Conservation (phyloP, 257 asterid species). For the Gentiana straminea region DNA sequence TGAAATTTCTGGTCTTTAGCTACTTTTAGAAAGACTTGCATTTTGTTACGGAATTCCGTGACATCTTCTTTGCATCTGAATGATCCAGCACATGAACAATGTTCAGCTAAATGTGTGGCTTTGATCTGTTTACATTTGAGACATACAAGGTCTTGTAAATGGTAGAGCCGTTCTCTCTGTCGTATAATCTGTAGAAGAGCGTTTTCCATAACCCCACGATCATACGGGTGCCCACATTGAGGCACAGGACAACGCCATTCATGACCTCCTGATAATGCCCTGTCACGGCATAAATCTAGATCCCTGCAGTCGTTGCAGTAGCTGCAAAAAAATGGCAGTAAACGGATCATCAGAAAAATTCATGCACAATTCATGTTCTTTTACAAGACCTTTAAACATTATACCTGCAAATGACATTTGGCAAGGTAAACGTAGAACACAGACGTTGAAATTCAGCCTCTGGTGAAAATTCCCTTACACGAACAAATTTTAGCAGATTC, state of each 20-base stretch:
- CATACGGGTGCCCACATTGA: constrained; percentile 84
- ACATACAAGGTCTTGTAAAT: constrained; percentile 88
- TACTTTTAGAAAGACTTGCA: constrained; percentile 50
- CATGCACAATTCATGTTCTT: no score
- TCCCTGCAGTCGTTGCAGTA: constrained; percentile 94
- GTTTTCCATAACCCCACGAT: constrained; percentile 73
- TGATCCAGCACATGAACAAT: constrained; percentile 82
- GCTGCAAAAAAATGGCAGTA: constrained; percentile 30
- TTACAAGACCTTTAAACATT: not conserved
- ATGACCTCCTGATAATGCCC: constrained; percentile 35
- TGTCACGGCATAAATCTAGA: constrained; percentile 68
- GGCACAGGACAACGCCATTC: constrained; percentile 81
- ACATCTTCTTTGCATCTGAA: constrained; percentile 65
- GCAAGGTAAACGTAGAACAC: constrained; percentile 45
- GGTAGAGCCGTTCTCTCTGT: constrained; percentile 83
- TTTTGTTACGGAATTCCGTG: constrained; percentile 48
- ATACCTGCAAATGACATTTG: constrained; percentile 94
- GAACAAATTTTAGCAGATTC: constrained; percentile 73
- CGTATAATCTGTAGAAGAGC: constrained; percentile 72
- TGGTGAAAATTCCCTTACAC: constrained; percentile 85
- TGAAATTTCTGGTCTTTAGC: constrained; percentile 67
- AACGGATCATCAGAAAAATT: no score
- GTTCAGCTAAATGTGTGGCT: constrained; percentile 77
- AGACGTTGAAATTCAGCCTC: constrained; percentile 68
- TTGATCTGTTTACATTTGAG: constrained; percentile 77